Base-by-base conservation (phyloP, 805 yeast species). In the Nematodospora valgi region DNA sequence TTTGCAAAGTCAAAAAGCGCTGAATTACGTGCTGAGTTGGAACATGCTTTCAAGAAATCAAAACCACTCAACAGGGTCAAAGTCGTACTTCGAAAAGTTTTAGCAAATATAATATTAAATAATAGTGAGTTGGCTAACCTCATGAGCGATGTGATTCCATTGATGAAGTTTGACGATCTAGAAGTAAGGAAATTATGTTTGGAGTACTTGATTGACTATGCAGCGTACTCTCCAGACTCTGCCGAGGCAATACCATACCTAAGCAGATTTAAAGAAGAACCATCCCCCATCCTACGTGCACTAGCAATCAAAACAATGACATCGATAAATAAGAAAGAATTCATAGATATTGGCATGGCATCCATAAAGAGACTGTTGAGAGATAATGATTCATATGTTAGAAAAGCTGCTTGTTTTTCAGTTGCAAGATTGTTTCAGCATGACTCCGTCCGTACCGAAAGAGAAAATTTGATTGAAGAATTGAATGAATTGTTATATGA, bases 51-150 rank as follows among this genome's bases (percentile, higher is more conserved):
- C 41, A 66, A 62, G 46, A 68, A 66, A 41, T 58, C 64, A 27
- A 64, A 63, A 40, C 67, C 72, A 6, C 64, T 58, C 22, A 46
- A 47, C 18, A 54, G 66, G 23, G 50, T 68, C 42, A 62, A 58
- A 42, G 39, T 54, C 20, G 59, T 65, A 5, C 48, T 91, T 49
- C 81, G 80, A 55, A 84, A 83, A 49, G 73, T 87, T 18, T 69
- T 89, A 6, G 91, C 95, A 27, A 89, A 88, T 57, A 72, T 87
- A 58, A 82, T 94, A 5, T 70, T 87, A 59, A 87, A 88, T 32
- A 86, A 86, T 55, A 72, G 72, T 37, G 96, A 91, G 51, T 76
- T 88, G 76, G 68, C 78, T 8, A 55, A 62, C 13, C 54, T 91
- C 36, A 74, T 81, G 49, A 79, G 80, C 1, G 94, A 86, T 34